Conservation (phyloP, 2,329 filamentous ascomycete genomes). For the Aspergillus sp. region DNA sequence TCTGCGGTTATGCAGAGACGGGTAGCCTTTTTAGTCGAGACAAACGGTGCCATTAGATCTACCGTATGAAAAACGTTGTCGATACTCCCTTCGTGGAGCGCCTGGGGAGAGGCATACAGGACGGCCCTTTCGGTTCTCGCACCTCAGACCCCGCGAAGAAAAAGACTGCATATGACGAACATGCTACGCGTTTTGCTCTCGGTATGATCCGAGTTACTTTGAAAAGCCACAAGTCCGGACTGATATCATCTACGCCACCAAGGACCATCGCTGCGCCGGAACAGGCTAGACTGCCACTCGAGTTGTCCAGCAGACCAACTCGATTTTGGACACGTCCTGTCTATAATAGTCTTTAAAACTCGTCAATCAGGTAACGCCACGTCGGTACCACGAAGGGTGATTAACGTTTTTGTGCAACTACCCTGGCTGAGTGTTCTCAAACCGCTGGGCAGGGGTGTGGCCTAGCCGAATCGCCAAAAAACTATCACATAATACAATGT, state of each 20-base stretch:
- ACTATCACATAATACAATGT: no score
- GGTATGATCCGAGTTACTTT: no score
- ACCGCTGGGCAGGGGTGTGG: not conserved
- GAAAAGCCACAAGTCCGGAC: not conserved
- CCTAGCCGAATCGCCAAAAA: no score
- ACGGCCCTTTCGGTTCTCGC: not conserved
- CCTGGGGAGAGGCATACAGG: not conserved
- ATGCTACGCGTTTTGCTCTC: not conserved
- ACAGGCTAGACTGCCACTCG: not conserved
- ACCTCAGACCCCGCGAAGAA: no score
- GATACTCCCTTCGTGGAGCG: not conserved
- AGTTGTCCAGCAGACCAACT: not conserved
- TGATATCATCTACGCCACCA: not conserved
- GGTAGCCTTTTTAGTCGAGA: not conserved
- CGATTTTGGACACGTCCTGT: not conserved
- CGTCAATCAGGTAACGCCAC: not conserved
- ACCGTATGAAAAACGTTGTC: not conserved
- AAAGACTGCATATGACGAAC: not conserved
- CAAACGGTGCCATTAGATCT: not conserved
- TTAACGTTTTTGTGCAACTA: not conserved
- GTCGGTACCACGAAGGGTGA: not conserved
- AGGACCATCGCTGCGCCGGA: not conserved
- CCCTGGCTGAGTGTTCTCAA: not conserved
- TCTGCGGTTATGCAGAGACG: slow-evolving; percentile 3
- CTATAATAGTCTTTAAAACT: not conserved